phyloP scores from a whole-genome alignment of 164 flowering plant species.

The Aristolochia californica region DNA sequence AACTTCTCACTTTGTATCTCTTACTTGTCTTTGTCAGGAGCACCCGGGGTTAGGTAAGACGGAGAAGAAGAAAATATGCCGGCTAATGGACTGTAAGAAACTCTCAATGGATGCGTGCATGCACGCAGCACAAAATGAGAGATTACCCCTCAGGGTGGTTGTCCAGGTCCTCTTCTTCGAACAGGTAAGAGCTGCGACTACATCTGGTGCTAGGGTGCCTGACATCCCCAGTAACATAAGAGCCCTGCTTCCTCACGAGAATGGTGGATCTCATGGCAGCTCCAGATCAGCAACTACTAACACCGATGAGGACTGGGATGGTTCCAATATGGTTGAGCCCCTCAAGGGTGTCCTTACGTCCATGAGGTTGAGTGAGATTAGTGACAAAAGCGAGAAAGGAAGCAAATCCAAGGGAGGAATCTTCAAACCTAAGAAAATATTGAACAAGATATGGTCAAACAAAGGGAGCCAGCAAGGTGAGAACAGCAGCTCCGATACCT shows the following conservation, averaged over 20 bases:
- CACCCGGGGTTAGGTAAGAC: conserved; percentile 73
- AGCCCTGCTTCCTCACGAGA: conserved; percentile 23
- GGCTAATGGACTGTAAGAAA: conserved; percentile 88
- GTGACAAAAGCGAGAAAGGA: conserved; percentile 24
- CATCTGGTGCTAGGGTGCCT: conserved; percentile 37
- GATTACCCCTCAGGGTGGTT: conserved; percentile 76
- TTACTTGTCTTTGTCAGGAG: conserved; percentile 34
- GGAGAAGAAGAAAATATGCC: conserved; percentile 80
- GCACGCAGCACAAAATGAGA: conserved; percentile 94
- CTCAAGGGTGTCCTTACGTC: conserved; percentile 52
- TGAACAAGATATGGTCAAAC: conserved; percentile 45
- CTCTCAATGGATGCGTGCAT: conserved; percentile 84
- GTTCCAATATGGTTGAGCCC: conserved; percentile 40
- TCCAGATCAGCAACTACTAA: conserved; percentile 49
- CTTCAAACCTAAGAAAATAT: conserved; percentile 45
- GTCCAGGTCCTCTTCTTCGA: conserved; percentile 96
- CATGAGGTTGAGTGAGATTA: conserved; percentile 25
- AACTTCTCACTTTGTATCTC: neutral
- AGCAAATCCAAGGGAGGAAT: conserved; percentile 37
- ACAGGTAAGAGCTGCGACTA: conserved; percentile 60
- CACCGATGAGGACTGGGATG: conserved; percentile 69
- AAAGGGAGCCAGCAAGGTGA: conserved; percentile 33
- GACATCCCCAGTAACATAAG: conserved; percentile 46
- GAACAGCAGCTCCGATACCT: conserved; percentile 58
- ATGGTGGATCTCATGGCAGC: conserved; percentile 44